A percentile compares a stretch with the other conserved stretches of the same genome.
Evolutionary conservation across 2,329 filamentous ascomycete species (phyloP).

Genomic region (Sclerotinia sclerotiorum): DNA sequence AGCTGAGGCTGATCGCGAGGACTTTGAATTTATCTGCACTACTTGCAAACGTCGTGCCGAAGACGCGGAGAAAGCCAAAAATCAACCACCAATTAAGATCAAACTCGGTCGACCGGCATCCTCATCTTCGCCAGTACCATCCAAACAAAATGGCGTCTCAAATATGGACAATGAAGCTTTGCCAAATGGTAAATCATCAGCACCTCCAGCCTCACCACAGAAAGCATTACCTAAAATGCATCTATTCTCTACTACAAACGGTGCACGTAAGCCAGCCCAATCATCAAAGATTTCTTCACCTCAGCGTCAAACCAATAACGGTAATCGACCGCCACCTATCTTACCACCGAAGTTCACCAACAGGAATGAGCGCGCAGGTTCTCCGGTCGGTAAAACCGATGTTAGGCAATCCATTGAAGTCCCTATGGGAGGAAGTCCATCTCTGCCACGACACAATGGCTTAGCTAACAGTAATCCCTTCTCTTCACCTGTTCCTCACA

Average conservation of each 20-base stretch:
- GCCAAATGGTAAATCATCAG: constrained; percentile 27
- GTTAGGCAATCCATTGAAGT: not conserved
- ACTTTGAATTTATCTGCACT: constrained; percentile 84
- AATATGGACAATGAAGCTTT: constrained; percentile 13
- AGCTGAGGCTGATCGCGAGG: constrained; percentile 74
- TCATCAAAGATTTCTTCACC: constrained; percentile 13
- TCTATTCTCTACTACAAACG: constrained; percentile 26
- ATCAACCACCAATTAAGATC: constrained; percentile 57
- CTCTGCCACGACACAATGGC: constrained; percentile 19
- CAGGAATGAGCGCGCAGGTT: constrained; percentile 30
- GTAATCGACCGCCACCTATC: constrained; percentile 12
- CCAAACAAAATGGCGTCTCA: constrained; percentile 31
- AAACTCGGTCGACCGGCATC: constrained; percentile 53
- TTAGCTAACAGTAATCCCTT: constrained; percentile 32
- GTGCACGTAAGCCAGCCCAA: constrained; percentile 20
- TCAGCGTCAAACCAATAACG: constrained; percentile 20
- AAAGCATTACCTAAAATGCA: constrained; percentile 26
- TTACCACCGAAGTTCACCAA: constrained; percentile 14
- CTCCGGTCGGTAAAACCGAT: constrained; percentile 23
- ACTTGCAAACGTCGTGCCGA: constrained; percentile 71
- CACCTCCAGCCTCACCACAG: constrained; percentile 27
- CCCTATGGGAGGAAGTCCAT: constrained; percentile 17
- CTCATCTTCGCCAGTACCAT: constrained; percentile 45
- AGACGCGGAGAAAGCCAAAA: constrained; percentile 59
- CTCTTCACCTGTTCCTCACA: constrained; percentile 39